Base-by-base conservation (phyloP, 2,329 filamentous ascomycete species). In the Aspergillus hortae region DNA sequence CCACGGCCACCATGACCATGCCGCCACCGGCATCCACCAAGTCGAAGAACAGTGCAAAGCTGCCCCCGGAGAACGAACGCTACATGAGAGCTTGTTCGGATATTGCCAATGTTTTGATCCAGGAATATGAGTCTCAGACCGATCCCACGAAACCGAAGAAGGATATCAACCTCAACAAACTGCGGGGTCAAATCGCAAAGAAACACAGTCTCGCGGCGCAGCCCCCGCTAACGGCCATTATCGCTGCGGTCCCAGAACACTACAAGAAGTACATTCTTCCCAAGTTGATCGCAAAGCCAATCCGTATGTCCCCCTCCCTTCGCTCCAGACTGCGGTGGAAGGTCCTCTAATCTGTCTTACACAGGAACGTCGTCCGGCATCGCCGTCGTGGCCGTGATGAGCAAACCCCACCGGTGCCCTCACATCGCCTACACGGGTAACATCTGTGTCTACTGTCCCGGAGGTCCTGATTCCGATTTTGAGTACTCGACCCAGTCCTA, bases 401-500 rank as follows among this genome's bases (percentile, higher is more conserved):
- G 94, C 81, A 99, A 99, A 73, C 94, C 94, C 21, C 94, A 99
- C 71, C 82, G 94, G 68, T 99, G 94, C 67, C 94, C 94, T 15
- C 94, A 99, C 68, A 99, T 99, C 62, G 90, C 94, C 10, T 99
- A 96, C 71, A 99, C 94, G 0, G 94, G 94, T 57, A 99, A 99
- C 69, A 97, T 99, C 57, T 99, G 94, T 72, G 94, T 99, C 55
- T 99, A 99, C 75, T 99, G 94, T 67, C 94, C 94, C 9, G 94
- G 94, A 60, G 94, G 94, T 1, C 95, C 95, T 7, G 94, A 99
- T 68, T 96, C 92, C 46, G 95, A 99, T 68, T 99, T 99, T 65
- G 94, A 99, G 73, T 99, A 99, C 74, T 96, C 92, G 64, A 99
- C 94, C 7, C 94, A 99, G 70, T 97, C 92, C 5, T 99, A 99